Evolutionary conservation across 257 asterid genomes (phyloP).

Genomic region (Mitragyna speciosa): DNA sequence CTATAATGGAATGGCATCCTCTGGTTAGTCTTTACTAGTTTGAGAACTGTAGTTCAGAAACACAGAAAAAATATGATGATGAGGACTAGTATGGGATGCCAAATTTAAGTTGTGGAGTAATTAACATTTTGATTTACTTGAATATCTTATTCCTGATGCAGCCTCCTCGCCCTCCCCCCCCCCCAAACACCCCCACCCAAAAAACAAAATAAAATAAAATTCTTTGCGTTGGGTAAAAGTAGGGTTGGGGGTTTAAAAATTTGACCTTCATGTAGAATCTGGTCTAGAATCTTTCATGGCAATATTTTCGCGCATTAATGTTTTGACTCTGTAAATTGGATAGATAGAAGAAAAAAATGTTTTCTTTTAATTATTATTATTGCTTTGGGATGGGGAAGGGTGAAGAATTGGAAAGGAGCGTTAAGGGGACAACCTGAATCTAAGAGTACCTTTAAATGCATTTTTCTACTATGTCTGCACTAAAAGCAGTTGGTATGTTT

Average conservation of each 20-base stretch:
- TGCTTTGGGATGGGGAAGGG: neutral
- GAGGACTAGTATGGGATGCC: neutral
- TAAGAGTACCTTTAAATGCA: neutral
- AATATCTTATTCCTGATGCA: neutral
- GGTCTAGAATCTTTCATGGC: neutral
- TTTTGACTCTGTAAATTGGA: neutral
- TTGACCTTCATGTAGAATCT: neutral
- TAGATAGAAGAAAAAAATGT: neutral
- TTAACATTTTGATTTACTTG: neutral
- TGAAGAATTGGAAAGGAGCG: neutral
- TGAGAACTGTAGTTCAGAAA: neutral
- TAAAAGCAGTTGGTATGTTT: slow-evolving; percentile 12
- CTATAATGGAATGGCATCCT: neutral
- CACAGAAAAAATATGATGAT: neutral
- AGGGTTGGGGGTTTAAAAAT: too few species aligned
- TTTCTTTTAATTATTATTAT: neutral
- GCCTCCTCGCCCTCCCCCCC: too few species aligned
- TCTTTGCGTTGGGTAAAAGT: too few species aligned
- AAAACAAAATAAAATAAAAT: too few species aligned
- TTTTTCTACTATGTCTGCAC: neutral
- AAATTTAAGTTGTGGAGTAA: neutral
- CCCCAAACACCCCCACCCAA: too few species aligned
- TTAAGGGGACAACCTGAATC: neutral
- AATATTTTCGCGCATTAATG: neutral
- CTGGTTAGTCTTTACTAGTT: neutral